Percentiles rank a stretch among this genome's conserved stretches.
phyloP scores from a whole-genome alignment of 2,329 filamentous ascomycete species.

The Beauveria australis region DNA sequence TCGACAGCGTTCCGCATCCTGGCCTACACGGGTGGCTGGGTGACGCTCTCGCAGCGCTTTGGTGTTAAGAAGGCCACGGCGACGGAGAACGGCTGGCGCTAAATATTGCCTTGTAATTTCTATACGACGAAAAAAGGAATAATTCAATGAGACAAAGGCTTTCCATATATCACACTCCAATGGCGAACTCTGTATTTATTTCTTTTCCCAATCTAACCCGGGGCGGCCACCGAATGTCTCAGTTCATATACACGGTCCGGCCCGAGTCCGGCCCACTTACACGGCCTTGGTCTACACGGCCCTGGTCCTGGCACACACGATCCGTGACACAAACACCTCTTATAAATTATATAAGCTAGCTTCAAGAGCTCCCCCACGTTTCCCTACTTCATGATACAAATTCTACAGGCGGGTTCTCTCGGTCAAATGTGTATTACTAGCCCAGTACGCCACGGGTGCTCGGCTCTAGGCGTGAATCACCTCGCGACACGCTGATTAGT shows the following conservation, averaged over 20 bases:
- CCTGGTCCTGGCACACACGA: neutral
- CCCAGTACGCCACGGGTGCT: no score
- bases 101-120: neutral
- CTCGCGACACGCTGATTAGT: no score
- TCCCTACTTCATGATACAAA: no score
- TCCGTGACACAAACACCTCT: neutral
- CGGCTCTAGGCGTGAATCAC: no score
- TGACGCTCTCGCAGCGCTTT: conserved; percentile 35
- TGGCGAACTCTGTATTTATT: neutral
- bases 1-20: conserved; percentile 26
- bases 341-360: neutral
- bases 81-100: neutral
- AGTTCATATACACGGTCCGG: neutral
- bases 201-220: neutral
- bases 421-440: no score
- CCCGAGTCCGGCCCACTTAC: neutral
- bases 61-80: conserved; percentile 26
- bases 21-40: conserved; percentile 32
- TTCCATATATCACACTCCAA: neutral
- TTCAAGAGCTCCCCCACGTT: no score
- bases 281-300: no score
- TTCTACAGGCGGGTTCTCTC: no score
- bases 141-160: neutral
- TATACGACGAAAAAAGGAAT: neutral
- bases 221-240: neutral